Evolutionary conservation across 2,329 filamentous ascomycete genomes (phyloP).

Genomic region (Apiospora pterosperma): DNA sequence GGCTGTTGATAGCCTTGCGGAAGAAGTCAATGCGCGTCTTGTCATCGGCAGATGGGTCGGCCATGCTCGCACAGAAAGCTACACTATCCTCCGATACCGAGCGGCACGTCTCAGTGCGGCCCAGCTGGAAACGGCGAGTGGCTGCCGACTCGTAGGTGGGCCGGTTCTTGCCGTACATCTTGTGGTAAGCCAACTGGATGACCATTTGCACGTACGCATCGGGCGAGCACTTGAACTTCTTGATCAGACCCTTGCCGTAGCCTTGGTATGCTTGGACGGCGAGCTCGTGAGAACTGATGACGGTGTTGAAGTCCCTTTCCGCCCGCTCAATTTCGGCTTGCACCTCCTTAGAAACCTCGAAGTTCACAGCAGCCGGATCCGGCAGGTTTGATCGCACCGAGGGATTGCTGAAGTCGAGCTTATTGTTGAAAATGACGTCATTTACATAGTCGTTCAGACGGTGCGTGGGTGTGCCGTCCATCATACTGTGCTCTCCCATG

Average conservation of each 20-base stretch:
- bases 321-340: conserved; percentile 77
- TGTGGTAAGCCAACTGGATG: conserved; percentile 96
- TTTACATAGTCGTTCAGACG: conserved; percentile 94
- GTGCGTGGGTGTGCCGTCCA: conserved; percentile 98
- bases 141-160: conserved; percentile 97
- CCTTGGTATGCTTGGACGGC: conserved; percentile 93
- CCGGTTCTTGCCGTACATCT: conserved; percentile 98
- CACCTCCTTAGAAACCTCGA: conserved; percentile 72
- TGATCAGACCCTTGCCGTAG: conserved; percentile 97
- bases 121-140: conserved; percentile 91
- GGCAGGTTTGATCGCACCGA: conserved; percentile 77
- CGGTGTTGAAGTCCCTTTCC: conserved; percentile 70
- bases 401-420: conserved; percentile 82
- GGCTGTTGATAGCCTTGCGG: conserved; percentile 74
- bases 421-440: conserved; percentile 88
- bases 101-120: conserved; percentile 93
- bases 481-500: conserved; percentile 99
- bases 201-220: conserved; percentile 98
- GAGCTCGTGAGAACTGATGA: conserved; percentile 87
- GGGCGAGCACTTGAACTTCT: conserved; percentile 98
- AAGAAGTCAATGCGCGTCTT: conserved; percentile 71
- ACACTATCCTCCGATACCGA: conserved; percentile 87
- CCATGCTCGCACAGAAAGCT: conserved; percentile 85
- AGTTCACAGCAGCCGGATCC: conserved; percentile 74
- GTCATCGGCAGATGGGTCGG: conserved; percentile 60